phyloP scores from a whole-genome alignment of 495 filamentous ascomycete genomes.

The Xylaria acuta region DNA sequence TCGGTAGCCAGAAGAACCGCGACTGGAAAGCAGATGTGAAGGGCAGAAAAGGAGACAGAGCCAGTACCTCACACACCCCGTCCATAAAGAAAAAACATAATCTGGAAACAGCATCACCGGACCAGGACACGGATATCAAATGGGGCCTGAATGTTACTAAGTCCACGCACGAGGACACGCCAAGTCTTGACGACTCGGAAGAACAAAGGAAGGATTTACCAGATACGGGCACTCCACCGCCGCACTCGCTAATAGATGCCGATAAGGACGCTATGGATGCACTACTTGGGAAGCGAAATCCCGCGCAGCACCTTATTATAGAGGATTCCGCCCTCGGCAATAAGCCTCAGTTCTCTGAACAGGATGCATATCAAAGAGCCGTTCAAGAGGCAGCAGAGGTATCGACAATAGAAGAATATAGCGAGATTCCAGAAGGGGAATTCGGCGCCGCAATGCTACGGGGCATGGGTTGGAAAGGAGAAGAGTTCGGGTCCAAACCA shows the following conservation, averaged over 20 bases:
- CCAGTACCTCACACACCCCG: conserved; percentile 59
- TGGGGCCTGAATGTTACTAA: conserved; percentile 54
- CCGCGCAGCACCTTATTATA: conserved; percentile 34
- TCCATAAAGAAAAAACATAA: conserved; percentile 1
- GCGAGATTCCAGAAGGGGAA: conserved; percentile 86
- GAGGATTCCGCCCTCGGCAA: conserved; percentile 38
- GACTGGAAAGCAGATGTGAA: conserved; percentile 73
- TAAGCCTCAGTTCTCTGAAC: conserved; percentile 57
- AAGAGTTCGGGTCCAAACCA: conserved; percentile 59
- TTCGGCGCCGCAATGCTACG: conserved; percentile 88
- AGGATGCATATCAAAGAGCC: conserved; percentile 71
- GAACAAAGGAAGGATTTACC: conserved; percentile 32
- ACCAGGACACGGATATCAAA: conserved; percentile 45
- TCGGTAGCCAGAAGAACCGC: conserved; percentile 69
- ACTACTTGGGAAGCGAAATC: conserved; percentile 63
- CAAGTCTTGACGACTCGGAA: conserved; percentile 30
- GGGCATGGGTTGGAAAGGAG: conserved; percentile 94
- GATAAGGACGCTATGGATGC: conserved; percentile 85
- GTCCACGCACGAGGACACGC: conserved; percentile 19
- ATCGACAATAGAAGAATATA: conserved; percentile 83
- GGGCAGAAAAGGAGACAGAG: conserved; percentile 53
- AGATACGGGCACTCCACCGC: conserved; percentile 42
- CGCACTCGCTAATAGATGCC: conserved; percentile 52
- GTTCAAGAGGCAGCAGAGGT: conserved; percentile 74
- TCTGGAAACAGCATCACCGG: conserved; percentile 48